Evolutionary conservation across 1,139 yeast genomes (phyloP), one percentile per base, ranked within the genome.

Genomic region (Yamadazyma epiphylla): DNA sequence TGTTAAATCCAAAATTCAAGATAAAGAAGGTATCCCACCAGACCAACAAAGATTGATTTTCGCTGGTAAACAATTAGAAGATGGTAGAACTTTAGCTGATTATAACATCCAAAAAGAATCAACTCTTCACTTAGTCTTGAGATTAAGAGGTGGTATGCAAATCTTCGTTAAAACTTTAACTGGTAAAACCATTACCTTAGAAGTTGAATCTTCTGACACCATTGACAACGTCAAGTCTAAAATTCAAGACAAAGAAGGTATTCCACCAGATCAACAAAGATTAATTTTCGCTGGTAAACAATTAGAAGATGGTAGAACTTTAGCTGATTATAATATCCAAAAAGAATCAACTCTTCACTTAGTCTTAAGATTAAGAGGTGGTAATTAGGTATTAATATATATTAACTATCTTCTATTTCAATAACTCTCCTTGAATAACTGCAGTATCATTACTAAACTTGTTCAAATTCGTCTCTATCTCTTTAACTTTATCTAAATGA

Each of bases 41-140:
- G 96, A 87, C 70, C 95, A 87, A 71, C 96, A 88, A 77, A 84
- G 96, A 76, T 80, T 88, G 65, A 85, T 88, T 81, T 88, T 88
- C 63, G 96, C 96, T 64, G 96, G 96, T 80, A 87, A 86, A 80
- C 96, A 87, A 75, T 83, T 88, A 68, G 96, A 87, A 74, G 96
- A 88, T 59, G 95, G 95, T 58, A 85, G 96, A 78, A 87, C 96
- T 50, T 45, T 55, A 31, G 54, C 59, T 23, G 59, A 53, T 42
- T 53, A 55, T 55, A 55, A 55, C 48, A 53, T 52, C 29, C 60
- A 54, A 42, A 55, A 55, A 36, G 65, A 53, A 58, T 88, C 97
- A 48, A 89, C 96, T 52, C 72, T 91, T 49, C 96, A 89, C 74
- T 82, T 89, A 74, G 97, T 89, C 58, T 77, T 89, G 51, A 87